phyloP scores from a whole-genome alignment of 169 alveolate genomes.

The Babesia gibsoni region DNA sequence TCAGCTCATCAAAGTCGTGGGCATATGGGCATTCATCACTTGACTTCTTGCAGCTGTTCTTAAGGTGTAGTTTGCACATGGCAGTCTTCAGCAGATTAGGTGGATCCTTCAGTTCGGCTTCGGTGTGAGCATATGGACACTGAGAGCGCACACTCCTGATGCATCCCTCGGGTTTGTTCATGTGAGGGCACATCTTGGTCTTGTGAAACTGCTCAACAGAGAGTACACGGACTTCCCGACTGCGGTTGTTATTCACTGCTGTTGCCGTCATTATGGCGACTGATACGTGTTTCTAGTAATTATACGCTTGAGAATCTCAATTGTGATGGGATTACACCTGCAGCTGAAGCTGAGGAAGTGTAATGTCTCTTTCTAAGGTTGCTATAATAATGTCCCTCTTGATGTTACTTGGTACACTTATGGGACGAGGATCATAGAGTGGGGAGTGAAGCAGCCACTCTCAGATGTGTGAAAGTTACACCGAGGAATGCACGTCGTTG shows the following conservation, averaged over 20 bases:
- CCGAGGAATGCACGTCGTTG: constrained; percentile 18
- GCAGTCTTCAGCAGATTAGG: constrained; percentile 71
- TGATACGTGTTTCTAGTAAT: too few relatives aligned
- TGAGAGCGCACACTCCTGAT: constrained; percentile 53
- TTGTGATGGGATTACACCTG: too few relatives aligned
- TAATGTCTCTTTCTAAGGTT: too few relatives aligned
- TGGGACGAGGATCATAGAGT: too few relatives aligned
- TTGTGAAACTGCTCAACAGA: constrained; percentile 42
- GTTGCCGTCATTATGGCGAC: too few relatives aligned
- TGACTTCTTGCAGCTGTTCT: constrained; percentile 37
- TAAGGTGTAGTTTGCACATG: constrained; percentile 64
- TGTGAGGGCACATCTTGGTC: constrained; percentile 59
- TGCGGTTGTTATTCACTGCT: too few relatives aligned
- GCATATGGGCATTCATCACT: constrained; percentile 67
- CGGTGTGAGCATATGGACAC: constrained; percentile 72
- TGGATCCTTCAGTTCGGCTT: constrained; percentile 64
- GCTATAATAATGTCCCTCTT: too few relatives aligned
- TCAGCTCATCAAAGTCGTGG: constrained; percentile 56
- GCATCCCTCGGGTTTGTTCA: constrained; percentile 47
- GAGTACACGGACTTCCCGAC: constrained; percentile 7
- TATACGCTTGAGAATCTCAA: too few relatives aligned
- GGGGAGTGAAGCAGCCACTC: too few relatives aligned
- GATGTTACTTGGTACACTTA: too few relatives aligned
- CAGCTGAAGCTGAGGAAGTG: too few relatives aligned
- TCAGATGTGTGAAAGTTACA: too few relatives aligned